Percentiles rank a stretch among this genome's conserved stretches.
phyloP scores from a whole-genome alignment of 2,329 filamentous ascomycete species.

The Cercospora nicotianae region DNA sequence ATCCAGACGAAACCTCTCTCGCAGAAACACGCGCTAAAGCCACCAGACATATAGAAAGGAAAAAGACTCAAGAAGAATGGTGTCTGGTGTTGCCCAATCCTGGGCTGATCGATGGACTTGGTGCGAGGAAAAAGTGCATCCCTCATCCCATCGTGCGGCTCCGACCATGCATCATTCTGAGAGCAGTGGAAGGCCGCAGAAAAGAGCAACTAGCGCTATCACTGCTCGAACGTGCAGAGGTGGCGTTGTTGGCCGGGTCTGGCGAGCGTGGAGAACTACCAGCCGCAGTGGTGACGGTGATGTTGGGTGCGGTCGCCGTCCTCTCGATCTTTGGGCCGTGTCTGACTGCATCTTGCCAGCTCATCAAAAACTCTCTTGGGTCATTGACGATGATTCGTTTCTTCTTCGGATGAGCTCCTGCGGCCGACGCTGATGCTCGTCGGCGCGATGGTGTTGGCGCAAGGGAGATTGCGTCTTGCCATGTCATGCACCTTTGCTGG shows the following conservation, averaged over 20 bases:
- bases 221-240: neutral
- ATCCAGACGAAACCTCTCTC: neutral
- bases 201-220: neutral
- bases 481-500: constrained; percentile 8
- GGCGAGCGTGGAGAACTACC: neutral
- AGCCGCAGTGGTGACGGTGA: neutral
- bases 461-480: constrained; percentile 1
- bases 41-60: neutral
- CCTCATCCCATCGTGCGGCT: constrained; percentile 1
- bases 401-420: neutral
- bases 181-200: neutral
- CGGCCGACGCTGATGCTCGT: neutral
- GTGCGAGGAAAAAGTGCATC: too few species aligned
- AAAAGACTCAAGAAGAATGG: neutral
- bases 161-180: neutral
- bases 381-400: constrained; percentile 6
- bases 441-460: neutral
- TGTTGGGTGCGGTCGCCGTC: neutral
- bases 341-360: constrained; percentile 8
- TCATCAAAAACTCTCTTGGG: constrained; percentile 10
- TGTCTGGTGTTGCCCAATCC: neutral
- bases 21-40: neutral
- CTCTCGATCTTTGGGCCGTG: neutral
- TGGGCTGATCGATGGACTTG: too few species aligned
- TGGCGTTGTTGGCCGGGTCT: neutral